These are phyloP conservation scores for Sedum album DNA, from an alignment of 164 flowering plant genomes.

Conservation along the genomic window DNA sequence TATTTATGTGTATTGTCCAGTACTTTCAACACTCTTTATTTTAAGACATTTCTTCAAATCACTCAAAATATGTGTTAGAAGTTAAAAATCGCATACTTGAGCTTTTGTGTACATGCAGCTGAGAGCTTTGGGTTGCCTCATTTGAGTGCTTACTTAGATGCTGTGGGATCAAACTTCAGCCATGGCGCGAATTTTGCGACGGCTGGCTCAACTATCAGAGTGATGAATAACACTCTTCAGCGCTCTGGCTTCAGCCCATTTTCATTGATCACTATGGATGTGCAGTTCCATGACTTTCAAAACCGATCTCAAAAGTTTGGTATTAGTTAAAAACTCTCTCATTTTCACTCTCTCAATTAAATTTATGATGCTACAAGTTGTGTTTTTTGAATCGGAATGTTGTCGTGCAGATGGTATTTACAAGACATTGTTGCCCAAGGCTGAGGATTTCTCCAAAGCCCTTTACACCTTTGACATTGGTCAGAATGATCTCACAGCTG, in stretches of 20 bases:
- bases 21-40: too few species aligned
- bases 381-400: not conserved
- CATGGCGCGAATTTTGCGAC: not conserved
- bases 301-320: not conserved
- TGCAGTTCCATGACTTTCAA: constrained; percentile 1
- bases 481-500: constrained; percentile 41
- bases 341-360: not conserved
- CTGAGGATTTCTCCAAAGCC: constrained; percentile 23
- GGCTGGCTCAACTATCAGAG: not conserved
- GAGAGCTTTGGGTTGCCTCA: constrained; percentile 3
- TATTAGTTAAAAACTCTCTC: not conserved
- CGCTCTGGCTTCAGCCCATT: not conserved
- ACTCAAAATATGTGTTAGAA: not conserved
- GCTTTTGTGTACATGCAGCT: not conserved
- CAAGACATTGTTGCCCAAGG: constrained; percentile 20
- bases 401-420: not conserved
- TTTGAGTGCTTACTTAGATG: not conserved
- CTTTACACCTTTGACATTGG: constrained; percentile 56
- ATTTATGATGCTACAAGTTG: not conserved
- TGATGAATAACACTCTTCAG: not conserved
- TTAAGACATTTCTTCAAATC: too few species aligned
- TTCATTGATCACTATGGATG: not conserved
- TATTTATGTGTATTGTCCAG: too few species aligned
- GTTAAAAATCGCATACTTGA: not conserved
- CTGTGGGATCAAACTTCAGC: not conserved